Percentiles rank a stretch among this genome's conserved stretches.
Evolutionary conservation across 2,329 filamentous ascomycete species (phyloP).

Genomic region (Colletotrichum endophyticum): DNA sequence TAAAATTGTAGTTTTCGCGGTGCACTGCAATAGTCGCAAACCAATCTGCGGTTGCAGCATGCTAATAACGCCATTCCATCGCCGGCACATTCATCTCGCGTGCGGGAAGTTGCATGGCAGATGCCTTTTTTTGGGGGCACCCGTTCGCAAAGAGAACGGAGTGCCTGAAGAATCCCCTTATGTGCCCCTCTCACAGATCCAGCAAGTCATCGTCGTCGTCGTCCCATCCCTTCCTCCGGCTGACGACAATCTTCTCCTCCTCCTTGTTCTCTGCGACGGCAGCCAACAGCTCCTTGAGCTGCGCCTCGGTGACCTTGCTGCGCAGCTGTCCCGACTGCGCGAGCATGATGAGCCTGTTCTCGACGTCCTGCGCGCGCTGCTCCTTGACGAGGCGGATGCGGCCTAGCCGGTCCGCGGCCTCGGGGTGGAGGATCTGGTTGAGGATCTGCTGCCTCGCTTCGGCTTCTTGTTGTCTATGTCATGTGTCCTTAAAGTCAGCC

Average conservation of each 20-base stretch:
- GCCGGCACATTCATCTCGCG: not conserved
- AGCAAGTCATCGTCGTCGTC: constrained; percentile 83
- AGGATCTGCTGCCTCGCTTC: constrained; percentile 81
- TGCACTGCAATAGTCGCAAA: not conserved
- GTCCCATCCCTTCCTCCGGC: constrained; percentile 80
- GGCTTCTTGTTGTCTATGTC: constrained; percentile 50
- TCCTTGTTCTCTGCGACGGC: constrained; percentile 81
- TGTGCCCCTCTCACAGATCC: constrained; percentile 52
- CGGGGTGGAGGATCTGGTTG: constrained; percentile 91
- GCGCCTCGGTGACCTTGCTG: constrained; percentile 86
- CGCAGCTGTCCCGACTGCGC: constrained; percentile 87
- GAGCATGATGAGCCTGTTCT: constrained; percentile 91
- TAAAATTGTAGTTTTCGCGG: not conserved
- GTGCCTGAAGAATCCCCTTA: not conserved
- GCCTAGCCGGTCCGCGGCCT: constrained; percentile 89
- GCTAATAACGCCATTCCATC: constrained; percentile 13
- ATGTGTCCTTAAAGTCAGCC: not conserved
- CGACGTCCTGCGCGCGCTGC: constrained; percentile 85
- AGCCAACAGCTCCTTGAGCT: constrained; percentile 89
- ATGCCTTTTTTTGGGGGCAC: not conserved
- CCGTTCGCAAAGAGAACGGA: not conserved
- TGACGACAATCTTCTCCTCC: constrained; percentile 87
- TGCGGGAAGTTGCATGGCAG: not conserved
- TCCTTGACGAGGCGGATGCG: constrained; percentile 97
- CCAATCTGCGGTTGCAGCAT: constrained; percentile 12